Conservation (phyloP, 208 protist species). For the Leptomonas pyrrhocoris region DNA sequence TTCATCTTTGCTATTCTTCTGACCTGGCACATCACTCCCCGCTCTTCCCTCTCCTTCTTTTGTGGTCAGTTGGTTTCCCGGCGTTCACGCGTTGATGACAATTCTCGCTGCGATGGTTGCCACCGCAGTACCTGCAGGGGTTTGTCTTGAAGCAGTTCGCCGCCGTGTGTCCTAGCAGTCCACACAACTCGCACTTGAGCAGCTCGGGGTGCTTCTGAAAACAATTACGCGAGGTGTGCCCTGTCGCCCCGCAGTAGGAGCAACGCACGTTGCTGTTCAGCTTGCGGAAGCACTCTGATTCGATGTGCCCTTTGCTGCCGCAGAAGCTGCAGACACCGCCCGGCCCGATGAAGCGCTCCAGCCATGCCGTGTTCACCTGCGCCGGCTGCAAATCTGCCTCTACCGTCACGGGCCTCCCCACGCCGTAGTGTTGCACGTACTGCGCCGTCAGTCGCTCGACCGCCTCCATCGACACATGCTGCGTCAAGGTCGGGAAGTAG, state of each 20-base stretch:
- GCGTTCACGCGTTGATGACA: conserved; percentile 53
- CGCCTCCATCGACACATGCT: conserved; percentile 29
- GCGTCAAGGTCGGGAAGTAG: conserved; percentile 30
- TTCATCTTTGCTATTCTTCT: no score
- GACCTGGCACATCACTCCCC: no score
- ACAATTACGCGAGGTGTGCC: conserved; percentile 79
- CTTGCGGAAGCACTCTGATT: conserved; percentile 89
- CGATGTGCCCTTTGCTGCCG: conserved; percentile 76
- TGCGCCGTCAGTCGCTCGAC: conserved; percentile 71
- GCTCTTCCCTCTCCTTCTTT: neutral
- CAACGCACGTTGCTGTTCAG: conserved; percentile 41
- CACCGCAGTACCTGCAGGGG: conserved; percentile 90
- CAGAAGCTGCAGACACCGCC: conserved; percentile 83
- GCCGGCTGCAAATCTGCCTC: conserved; percentile 77
- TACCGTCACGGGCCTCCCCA: conserved; percentile 51
- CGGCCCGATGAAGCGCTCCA: conserved; percentile 83
- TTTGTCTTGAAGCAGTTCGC: conserved; percentile 79
- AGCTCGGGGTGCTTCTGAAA: conserved; percentile 82
- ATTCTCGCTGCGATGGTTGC: conserved; percentile 80
- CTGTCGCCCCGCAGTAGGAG: conserved; percentile 70
- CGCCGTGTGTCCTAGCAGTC: conserved; percentile 82
- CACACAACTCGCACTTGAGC: conserved; percentile 86
- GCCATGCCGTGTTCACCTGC: conserved; percentile 71
- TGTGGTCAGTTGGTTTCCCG: neutral
- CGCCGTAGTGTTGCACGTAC: conserved; percentile 83